Evolutionary conservation across 495 filamentous ascomycete genomes (phyloP), one percentile per base, ranked within the genome.

Genomic region (Annulohypoxylon moriforme): DNA sequence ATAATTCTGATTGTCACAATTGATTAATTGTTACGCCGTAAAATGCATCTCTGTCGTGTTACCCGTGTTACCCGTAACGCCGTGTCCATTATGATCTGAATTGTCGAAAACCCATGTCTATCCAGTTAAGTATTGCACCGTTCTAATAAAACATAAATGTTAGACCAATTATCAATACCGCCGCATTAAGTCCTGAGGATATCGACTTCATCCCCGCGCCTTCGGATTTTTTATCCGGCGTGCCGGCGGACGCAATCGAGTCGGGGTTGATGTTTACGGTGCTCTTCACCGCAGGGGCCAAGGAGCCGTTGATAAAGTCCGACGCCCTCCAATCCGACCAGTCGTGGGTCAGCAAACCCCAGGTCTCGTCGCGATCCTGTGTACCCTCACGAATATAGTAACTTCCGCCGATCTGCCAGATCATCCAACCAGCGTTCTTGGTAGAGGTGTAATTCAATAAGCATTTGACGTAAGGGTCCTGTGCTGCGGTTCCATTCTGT

Each of bases 351-450:
- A 83, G 58, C 22, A 82, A 58, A 58, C 84, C 85, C 77, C 83
- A 88, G 2, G 73, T 68, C 65, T 88, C 86, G 68, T 89, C 85
- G 6, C 53, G 75, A 77, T 88, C 86, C 52, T 83, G 81, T 11
- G 61, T 77, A 0, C 84, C 84, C 27, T 81, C 67, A 3, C 84
- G 79, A 33, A 85, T 81, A 74, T 89, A 88, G 66, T 88, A 88
- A 44, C 84, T 87, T 22, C 86, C 86, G 7, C 77, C 76, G 44
- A 89, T 31, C n/a, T 81, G 81, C 87, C 87, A 89, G 10, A 84
- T 76, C 79, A 84, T 86, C 86, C 86, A 89, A 5, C 86, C 86
- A 1, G 83, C 80, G 31, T 84, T 75, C 42, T 80, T 77, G 7
- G 80, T 69, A 16, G 81, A 79, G 20, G 88, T 74, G 67, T 82